phyloP scores from a whole-genome alignment of 2,329 filamentous ascomycete species.

The Epichloe gansuensis region DNA sequence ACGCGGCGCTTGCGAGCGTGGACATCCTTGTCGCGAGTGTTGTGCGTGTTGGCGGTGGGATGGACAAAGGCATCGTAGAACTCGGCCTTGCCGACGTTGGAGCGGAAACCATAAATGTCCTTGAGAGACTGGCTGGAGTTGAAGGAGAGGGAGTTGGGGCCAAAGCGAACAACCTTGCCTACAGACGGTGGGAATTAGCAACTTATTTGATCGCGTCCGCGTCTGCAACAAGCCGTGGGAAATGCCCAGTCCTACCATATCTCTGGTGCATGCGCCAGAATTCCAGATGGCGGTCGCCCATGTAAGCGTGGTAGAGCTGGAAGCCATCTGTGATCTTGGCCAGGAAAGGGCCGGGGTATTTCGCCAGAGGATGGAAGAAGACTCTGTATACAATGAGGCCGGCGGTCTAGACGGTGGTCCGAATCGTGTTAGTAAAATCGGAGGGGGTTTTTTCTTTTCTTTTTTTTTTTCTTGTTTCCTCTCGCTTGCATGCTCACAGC shows the following conservation, averaged over 20 bases:
- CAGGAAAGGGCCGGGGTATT: constrained; percentile 51
- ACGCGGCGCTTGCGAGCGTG: constrained; percentile 62
- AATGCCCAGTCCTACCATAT: constrained; percentile 40
- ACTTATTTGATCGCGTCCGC: neutral
- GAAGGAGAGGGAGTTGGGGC: constrained; percentile 65
- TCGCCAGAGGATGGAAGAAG: constrained; percentile 51
- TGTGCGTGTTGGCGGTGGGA: constrained; percentile 60
- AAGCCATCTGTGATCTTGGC: constrained; percentile 52
- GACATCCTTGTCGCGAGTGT: constrained; percentile 52
- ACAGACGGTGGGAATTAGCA: neutral
- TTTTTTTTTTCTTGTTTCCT: too few relatives aligned
- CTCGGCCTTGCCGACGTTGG: constrained; percentile 53
- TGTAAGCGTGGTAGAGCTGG: constrained; percentile 61
- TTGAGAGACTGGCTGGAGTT: constrained; percentile 58
- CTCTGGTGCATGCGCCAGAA: constrained; percentile 57
- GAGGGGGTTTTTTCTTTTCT: neutral
- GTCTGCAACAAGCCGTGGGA: too few relatives aligned
- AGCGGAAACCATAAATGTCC: constrained; percentile 51
- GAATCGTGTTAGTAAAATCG: neutral
- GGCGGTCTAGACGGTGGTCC: constrained; percentile 17
- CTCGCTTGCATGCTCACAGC: neutral
- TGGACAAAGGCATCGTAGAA: constrained; percentile 65
- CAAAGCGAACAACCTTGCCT: constrained; percentile 61
- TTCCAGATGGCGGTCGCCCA: constrained; percentile 61
- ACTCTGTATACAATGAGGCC: constrained; percentile 41